Evolutionary conservation across 805 yeast genomes (phyloP).

Genomic region (Lipomyces anomalus): DNA sequence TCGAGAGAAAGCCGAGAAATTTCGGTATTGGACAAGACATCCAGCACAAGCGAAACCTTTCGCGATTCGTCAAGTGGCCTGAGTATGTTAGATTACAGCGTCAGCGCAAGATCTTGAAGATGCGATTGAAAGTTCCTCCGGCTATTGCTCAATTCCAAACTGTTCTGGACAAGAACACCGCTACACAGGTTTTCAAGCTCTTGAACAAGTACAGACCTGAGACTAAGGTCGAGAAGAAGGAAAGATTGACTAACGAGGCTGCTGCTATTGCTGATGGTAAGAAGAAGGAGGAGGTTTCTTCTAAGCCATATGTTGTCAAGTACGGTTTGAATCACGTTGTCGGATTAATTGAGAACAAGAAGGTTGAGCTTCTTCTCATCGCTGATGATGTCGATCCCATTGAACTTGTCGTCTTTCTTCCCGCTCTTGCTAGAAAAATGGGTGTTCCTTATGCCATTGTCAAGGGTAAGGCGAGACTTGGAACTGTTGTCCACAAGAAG

Average conservation of each 20-base stretch:
- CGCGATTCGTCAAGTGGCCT: slow-evolving; percentile 99
- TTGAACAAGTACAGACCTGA: slow-evolving; percentile 99
- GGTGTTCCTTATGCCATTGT: slow-evolving; percentile 98
- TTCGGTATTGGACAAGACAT: slow-evolving; percentile 95
- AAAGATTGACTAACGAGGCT: slow-evolving; percentile 97
- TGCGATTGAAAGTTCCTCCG: slow-evolving; percentile 99
- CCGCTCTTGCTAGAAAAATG: slow-evolving; percentile 98
- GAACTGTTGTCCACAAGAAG: slow-evolving; percentile 95
- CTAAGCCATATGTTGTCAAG: slow-evolving; percentile 95
- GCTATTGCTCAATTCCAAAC: slow-evolving; percentile 94
- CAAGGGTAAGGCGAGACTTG: slow-evolving; percentile 98
- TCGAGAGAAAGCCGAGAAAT: slow-evolving; percentile 84
- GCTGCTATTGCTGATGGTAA: slow-evolving; percentile 98
- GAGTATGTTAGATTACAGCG: slow-evolving; percentile 97
- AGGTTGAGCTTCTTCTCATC: slow-evolving; percentile 93
- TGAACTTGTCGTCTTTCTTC: slow-evolving; percentile 93
- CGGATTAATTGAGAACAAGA: slow-evolving; percentile 94
- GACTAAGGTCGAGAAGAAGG: slow-evolving; percentile 95
- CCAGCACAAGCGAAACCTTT: slow-evolving; percentile 91
- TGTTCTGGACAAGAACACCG: slow-evolving; percentile 97
- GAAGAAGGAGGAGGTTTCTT: slow-evolving; percentile 92
- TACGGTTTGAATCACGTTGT: slow-evolving; percentile 99
- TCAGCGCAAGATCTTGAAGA: slow-evolving; percentile 91
- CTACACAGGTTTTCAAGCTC: slow-evolving; percentile 92
- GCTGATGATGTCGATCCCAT: slow-evolving; percentile 99